These are phyloP conservation scores for Prunus mongolica DNA, from an alignment of 306 rosid genomes.

Conservation along the genomic window DNA sequence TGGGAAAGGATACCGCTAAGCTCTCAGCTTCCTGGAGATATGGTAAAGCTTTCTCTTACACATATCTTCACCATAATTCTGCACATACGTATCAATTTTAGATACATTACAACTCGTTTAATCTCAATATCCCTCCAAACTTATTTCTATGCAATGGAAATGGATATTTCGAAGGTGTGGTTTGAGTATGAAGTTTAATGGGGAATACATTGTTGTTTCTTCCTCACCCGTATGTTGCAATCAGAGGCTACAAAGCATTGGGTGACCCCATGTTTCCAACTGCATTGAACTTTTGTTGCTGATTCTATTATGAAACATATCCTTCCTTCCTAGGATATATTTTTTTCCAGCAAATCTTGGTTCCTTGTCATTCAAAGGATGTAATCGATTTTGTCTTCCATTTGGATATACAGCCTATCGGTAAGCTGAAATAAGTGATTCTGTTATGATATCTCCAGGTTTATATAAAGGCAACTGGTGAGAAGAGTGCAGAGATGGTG, in stretches of 20 bases:
- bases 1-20: slow-evolving; percentile 96
- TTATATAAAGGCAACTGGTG: slow-evolving; percentile 87
- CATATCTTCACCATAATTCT: not conserved
- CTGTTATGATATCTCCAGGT: slow-evolving; percentile 49
- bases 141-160: not conserved
- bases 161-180: not conserved
- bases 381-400: not conserved
- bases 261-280: not conserved
- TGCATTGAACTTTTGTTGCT: not conserved
- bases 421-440: not conserved
- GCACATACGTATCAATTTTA: not conserved
- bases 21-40: slow-evolving; percentile 87
- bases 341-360: not conserved
- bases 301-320: not conserved
- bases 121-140: not conserved
- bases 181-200: not conserved
- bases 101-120: not conserved
- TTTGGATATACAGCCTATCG: not conserved
- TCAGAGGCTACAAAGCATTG: not conserved
- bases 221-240: not conserved
- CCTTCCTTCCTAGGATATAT: not conserved
- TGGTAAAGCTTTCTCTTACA: slow-evolving; percentile 38
- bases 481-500: slow-evolving; percentile 96
- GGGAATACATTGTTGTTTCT: not conserved
- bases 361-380: not conserved